These are phyloP conservation scores for Kwoniella europaea DNA, from an alignment of 768 basidiomycete species.

Conservation along the genomic window DNA sequence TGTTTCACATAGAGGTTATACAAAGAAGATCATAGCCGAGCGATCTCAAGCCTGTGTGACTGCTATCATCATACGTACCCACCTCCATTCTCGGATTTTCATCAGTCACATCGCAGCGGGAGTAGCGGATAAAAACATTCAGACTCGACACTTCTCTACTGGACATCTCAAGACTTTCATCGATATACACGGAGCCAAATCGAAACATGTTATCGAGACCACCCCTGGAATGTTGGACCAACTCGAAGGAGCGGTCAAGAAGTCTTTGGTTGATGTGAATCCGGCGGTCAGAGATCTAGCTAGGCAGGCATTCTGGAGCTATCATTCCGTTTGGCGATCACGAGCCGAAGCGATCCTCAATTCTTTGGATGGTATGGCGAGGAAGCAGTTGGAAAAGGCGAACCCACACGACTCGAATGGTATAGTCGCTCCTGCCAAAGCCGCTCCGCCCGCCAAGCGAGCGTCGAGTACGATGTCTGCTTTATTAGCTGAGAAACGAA, in stretches of 20 bases:
- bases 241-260: conserved; percentile 75
- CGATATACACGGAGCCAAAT: conserved; percentile 70
- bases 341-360: conserved; percentile 70
- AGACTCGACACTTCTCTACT: conserved; percentile 70
- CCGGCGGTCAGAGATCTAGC: conserved; percentile 76
- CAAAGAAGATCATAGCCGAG: conserved; percentile 88
- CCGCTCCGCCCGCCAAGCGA: conserved; percentile 57
- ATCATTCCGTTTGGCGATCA: conserved; percentile 75
- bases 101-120: conserved; percentile 72
- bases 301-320: conserved; percentile 78
- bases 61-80: conserved; percentile 71
- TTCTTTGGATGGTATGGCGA: conserved; percentile 68
- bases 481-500: conserved; percentile 85
- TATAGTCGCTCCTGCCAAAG: conserved; percentile 2
- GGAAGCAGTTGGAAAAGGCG: conserved; percentile 83
- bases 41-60: conserved; percentile 77
- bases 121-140: conserved; percentile 79
- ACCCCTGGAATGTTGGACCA: conserved; percentile 68
- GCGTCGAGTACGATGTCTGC: conserved; percentile 86
- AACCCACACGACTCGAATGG: conserved; percentile 64
- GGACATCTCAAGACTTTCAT: conserved; percentile 77
- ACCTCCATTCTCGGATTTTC: conserved; percentile 71
- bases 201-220: conserved; percentile 70
- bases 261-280: conserved; percentile 76
- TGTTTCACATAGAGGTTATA: conserved; percentile 64